phyloP scores from a whole-genome alignment of 1,284 basidiomycete species.

The Somion occarium region DNA sequence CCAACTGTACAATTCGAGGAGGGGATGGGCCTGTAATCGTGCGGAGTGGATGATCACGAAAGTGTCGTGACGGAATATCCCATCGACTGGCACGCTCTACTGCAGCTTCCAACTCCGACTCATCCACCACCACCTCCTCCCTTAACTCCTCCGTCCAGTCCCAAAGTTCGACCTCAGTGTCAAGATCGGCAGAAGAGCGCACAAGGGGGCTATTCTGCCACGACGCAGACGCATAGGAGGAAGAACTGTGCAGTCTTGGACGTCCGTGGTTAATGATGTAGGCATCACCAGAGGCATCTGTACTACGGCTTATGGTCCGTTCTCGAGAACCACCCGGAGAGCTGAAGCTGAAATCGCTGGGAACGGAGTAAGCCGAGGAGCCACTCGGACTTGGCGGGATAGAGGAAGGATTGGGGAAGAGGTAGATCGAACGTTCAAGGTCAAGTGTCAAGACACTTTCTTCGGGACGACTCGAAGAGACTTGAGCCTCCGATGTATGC shows the following conservation, averaged over 20 bases:
- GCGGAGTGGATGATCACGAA: no score
- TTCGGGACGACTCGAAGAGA: no score
- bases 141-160: constrained; percentile 19
- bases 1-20: not conserved
- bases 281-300: constrained; percentile 9
- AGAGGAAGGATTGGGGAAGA: constrained; percentile 30
- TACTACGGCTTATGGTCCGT: constrained; percentile 4
- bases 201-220: not conserved
- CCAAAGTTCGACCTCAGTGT: constrained; percentile 24
- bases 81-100: constrained; percentile 20
- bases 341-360: constrained; percentile 17
- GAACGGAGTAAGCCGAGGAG: constrained; percentile 23
- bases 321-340: constrained; percentile 6
- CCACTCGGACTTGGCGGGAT: constrained; percentile 22
- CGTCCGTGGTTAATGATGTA: no score
- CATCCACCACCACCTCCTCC: constrained; percentile 12
- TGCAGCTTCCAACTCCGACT: constrained; percentile 24
- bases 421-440: constrained; percentile 27
- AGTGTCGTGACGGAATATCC: no score
- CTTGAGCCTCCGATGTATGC: no score
- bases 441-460: constrained; percentile 3
- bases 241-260: not conserved
- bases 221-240: no score
- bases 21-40: no score
- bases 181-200: not conserved